Conservation (phyloP, 2,329 filamentous ascomycete genomes). For the Incumbomyces delicatus region DNA sequence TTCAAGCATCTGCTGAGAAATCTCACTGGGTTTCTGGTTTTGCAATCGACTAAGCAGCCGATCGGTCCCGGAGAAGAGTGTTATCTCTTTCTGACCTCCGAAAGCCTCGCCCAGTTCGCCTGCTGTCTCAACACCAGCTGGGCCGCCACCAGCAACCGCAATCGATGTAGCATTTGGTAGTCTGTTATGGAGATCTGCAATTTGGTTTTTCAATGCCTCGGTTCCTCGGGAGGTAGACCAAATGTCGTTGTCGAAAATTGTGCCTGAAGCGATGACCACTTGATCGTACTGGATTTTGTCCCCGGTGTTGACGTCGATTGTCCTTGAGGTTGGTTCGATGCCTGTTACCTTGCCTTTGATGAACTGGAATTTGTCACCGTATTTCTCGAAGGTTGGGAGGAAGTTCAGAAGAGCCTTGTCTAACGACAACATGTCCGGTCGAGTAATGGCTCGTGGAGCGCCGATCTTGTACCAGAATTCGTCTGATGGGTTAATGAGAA, state of each 20-base stretch:
- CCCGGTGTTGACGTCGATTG: conserved; percentile 33
- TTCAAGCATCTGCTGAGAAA: conserved; percentile 38
- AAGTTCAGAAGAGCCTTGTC: conserved; percentile 43
- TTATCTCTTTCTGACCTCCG: conserved; percentile 30
- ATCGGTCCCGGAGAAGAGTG: conserved; percentile 32
- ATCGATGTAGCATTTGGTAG: conserved; percentile 33
- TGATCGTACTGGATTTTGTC: conserved; percentile 39
- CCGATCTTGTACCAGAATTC: conserved; percentile 46
- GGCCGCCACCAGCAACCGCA: conserved; percentile 40
- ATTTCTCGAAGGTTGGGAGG: conserved; percentile 41
- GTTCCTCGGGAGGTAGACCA: conserved; percentile 36
- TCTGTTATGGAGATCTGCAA: conserved; percentile 27
- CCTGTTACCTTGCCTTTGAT: conserved; percentile 41
- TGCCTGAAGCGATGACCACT: conserved; percentile 49
- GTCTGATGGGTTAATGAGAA: conserved; percentile 44
- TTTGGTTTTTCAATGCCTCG: conserved; percentile 26
- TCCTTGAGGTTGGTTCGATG: conserved; percentile 35
- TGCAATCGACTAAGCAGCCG: conserved; percentile 35
- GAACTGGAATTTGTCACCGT: conserved; percentile 41
- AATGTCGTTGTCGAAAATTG: conserved; percentile 31
- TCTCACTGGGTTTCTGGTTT: conserved; percentile 25
- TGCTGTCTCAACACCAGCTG: conserved; percentile 40
- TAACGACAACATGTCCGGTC: conserved; percentile 36
- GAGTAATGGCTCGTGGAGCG: conserved; percentile 44
- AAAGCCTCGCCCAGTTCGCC: conserved; percentile 38